These are phyloP conservation scores for Prunus mira DNA, from an alignment of 306 rosid species.

Conservation along the genomic window DNA sequence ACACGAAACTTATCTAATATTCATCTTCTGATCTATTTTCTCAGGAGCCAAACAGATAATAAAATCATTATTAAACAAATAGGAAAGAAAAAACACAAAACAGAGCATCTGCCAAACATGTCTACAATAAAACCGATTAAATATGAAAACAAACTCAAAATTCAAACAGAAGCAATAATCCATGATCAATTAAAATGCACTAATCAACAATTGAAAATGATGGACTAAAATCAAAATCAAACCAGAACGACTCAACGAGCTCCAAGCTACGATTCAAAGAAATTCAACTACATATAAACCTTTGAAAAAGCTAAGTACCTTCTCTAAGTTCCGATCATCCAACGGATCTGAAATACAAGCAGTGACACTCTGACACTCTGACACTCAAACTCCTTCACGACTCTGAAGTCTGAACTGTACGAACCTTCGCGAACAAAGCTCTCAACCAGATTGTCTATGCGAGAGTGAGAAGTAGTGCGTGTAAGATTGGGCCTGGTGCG, in stretches of 20 bases:
- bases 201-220: neutral
- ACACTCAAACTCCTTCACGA: neutral
- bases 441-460: neutral
- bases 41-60: neutral
- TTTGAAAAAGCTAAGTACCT: neutral
- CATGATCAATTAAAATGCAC: neutral
- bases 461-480: neutral
- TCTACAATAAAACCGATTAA: neutral
- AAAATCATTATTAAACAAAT: neutral
- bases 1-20: neutral
- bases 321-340: conserved; percentile 1
- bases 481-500: neutral
- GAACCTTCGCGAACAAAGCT: neutral
- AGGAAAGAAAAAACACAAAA: neutral
- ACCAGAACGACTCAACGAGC: neutral
- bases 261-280: neutral
- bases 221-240: neutral
- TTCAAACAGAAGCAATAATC: neutral
- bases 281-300: neutral
- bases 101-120: neutral
- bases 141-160: neutral
- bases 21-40: neutral
- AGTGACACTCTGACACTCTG: neutral
- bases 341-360: conserved; percentile 2
- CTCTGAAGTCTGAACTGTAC: neutral